phyloP scores from a whole-genome alignment of 2,329 filamentous ascomycete species.

The Phaeosphaeria sp. region DNA sequence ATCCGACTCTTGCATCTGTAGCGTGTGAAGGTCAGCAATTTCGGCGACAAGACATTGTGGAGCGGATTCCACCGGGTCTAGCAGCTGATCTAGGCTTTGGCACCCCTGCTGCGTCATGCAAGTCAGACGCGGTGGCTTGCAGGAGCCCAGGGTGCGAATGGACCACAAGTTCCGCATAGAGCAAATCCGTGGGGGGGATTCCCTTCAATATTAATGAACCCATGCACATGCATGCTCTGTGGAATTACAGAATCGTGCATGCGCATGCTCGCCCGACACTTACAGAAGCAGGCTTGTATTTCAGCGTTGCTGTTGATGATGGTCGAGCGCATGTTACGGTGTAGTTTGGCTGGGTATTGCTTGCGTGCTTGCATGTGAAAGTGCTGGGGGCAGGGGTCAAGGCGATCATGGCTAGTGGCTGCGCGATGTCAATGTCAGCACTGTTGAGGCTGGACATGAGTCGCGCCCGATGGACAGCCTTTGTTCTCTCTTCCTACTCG shows the following conservation, averaged over 20 bases:
- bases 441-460: constrained; percentile 9
- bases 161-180: constrained; percentile 26
- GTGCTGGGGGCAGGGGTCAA: constrained; percentile 15
- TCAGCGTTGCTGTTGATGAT: not conserved
- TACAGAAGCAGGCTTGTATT: not conserved
- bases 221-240: constrained; percentile 2
- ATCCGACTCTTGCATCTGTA: constrained; percentile 18
- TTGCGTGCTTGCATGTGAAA: constrained; percentile 4
- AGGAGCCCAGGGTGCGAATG: constrained; percentile 20
- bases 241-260: not conserved
- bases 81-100: constrained; percentile 29
- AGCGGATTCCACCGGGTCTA: constrained; percentile 21
- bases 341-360: not conserved
- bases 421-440: constrained; percentile 17
- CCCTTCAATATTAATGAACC: constrained; percentile 1
- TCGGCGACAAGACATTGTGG: constrained; percentile 4
- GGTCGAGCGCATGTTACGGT: not conserved
- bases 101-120: constrained; percentile 28
- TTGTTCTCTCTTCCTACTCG: not conserved
- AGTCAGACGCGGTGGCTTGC: constrained; percentile 35
- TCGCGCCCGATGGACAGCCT: constrained; percentile 13
- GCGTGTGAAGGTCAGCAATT: constrained; percentile 17
- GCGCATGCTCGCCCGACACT: not conserved
- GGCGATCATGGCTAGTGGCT: constrained; percentile 9
- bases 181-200: constrained; percentile 22